Percentiles rank a stretch among this genome's conserved stretches.
Evolutionary conservation across 495 filamentous ascomycete genomes (phyloP).

Genomic region (Trichoderma virens): DNA sequence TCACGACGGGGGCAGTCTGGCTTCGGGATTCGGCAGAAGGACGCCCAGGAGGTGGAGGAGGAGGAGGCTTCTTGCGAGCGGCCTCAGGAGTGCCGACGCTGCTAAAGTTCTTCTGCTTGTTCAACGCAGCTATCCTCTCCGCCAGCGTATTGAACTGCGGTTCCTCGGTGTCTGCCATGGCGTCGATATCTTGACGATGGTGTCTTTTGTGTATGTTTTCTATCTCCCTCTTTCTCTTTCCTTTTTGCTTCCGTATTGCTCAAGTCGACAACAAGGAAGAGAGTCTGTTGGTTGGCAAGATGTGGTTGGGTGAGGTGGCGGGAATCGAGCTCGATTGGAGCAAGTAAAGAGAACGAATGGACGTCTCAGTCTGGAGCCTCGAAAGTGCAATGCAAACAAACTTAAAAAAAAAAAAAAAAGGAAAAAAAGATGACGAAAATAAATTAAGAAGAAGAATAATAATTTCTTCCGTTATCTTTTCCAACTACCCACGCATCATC

Average conservation of each 20-base stretch:
- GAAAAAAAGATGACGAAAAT: too few relatives aligned
- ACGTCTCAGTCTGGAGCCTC: too few relatives aligned
- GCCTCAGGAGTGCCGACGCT: constrained; percentile 20
- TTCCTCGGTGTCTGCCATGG: constrained; percentile 48
- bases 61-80: constrained; percentile 35
- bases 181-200: background rate
- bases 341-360: too few relatives aligned
- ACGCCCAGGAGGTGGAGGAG: constrained; percentile 36
- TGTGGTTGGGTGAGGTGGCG: too few relatives aligned
- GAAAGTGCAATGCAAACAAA: too few relatives aligned
- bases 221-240: background rate
- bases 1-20: constrained; percentile 19
- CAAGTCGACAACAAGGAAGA: too few relatives aligned
- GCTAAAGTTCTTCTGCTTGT: constrained; percentile 43
- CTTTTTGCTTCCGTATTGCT: background rate
- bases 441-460: too few relatives aligned
- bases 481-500: too few relatives aligned
- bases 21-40: constrained; percentile 17
- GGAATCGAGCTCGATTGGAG: too few relatives aligned
- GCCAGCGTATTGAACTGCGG: constrained; percentile 46
- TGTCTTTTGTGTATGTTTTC: background rate
- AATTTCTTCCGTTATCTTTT: too few relatives aligned
- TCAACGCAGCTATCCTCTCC: constrained; percentile 49
- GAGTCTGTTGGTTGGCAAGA: too few relatives aligned
- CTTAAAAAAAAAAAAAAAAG: too few relatives aligned